Evolutionary conservation across 116 monocot genomes (phyloP), one percentile per base, ranked within the genome.

Genomic region (Trichopus zeylanicus): DNA sequence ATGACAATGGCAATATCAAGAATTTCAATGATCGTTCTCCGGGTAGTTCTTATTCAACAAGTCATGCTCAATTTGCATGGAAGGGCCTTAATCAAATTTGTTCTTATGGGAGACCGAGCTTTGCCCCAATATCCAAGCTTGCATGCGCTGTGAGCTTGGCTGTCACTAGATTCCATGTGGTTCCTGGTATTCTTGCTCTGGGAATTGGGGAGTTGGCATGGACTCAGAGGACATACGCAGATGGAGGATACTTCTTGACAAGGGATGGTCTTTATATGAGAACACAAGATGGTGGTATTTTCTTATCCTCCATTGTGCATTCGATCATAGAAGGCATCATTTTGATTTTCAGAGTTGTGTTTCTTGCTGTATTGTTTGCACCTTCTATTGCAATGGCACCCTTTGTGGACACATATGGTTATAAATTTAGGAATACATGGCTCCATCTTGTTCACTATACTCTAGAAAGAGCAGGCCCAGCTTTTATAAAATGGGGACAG

Each of bases 401-500:
- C 24, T 76, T 94, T 75, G 85, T 79, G 9, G 80, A 85, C 55
- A 59, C 23, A 27, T 73, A 79, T 56, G 77, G 82, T 2, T 12
- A 27, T 49, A 29, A 73, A 22, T 89, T 89, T 46, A 79, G 93
- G 57, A 83, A 67, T 53, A 73, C 7, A 29, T 89, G 89, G 93
- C 67, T 94, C 63, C 42, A 23, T 16, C 35, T 78, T 63, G 83
- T 94, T 6, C 89, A 79, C 35, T 31, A 13, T 9, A 88, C 86
- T 51, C 52, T 94, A 5, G 89, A 89, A 69, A 80, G 29, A 59
- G 94, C 89, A 16, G 89, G 94, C 11, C 94, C 94, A 23, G 94
- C 94, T 18, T 89, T 94, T 61, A 89, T 94, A 58, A 94, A 94
- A 61, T 94, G 86, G 89, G 94, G 89, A 15, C 94, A 94, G 62